phyloP scores from a whole-genome alignment of 257 asterid genomes.

The Anisodus tanguticus region DNA sequence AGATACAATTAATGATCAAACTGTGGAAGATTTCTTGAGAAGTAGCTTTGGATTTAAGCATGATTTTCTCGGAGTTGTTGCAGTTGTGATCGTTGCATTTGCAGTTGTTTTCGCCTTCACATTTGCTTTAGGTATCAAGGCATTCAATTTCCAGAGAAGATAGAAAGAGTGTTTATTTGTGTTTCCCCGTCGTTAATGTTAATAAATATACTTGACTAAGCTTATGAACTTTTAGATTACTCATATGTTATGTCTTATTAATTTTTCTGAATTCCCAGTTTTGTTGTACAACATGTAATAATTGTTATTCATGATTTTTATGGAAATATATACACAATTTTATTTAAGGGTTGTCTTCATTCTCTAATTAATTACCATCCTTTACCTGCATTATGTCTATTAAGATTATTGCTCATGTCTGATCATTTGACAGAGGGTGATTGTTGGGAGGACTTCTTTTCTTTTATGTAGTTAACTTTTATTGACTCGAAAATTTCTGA shows the following conservation, averaged over 20 bases:
- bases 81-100: conserved; percentile 42
- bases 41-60: conserved; percentile 55
- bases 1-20: conserved; percentile 19
- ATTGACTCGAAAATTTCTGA: neutral
- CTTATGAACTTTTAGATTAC: neutral
- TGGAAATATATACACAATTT: conserved; percentile 3
- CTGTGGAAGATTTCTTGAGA: conserved; percentile 53
- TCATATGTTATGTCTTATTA: neutral
- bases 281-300: conserved; percentile 3
- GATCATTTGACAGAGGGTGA: neutral
- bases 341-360: conserved; percentile 1
- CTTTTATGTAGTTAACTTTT: neutral
- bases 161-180: conserved; percentile 28
- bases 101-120: conserved; percentile 47
- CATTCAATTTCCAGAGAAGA: conserved; percentile 66
- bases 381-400: neutral
- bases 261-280: conserved; percentile 22
- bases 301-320: neutral
- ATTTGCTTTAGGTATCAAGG: conserved; percentile 53
- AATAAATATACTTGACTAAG: neutral
- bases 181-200: neutral
- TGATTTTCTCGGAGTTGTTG: conserved; percentile 60
- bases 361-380: neutral
- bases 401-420: neutral
- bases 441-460: neutral